Evolutionary conservation across 495 filamentous ascomycete genomes (phyloP).

Genomic region (Podospora pseudopauciseta): DNA sequence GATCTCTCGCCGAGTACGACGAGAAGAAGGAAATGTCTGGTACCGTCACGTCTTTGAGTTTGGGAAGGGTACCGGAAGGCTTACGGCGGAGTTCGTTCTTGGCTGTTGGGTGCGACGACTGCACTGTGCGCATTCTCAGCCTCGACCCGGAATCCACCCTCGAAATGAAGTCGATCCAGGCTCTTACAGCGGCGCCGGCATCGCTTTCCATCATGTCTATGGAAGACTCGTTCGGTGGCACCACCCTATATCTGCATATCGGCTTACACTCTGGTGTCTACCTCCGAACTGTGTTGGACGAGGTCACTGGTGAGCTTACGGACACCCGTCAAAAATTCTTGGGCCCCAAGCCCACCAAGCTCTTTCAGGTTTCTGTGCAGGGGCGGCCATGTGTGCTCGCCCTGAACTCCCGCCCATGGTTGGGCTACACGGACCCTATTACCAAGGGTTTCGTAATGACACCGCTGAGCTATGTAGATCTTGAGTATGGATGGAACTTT

Average conservation of each 20-base stretch:
- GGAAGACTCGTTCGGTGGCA: slow-evolving; percentile 76
- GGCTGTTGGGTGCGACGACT: slow-evolving; percentile 95
- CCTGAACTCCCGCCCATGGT: slow-evolving; percentile 84
- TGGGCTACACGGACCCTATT: slow-evolving; percentile 82
- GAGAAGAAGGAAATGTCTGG: slow-evolving; percentile 94
- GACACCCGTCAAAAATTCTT: slow-evolving; percentile 93
- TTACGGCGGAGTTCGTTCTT: slow-evolving; percentile 80
- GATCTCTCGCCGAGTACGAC: slow-evolving; percentile 86
- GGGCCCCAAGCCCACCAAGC: slow-evolving; percentile 78
- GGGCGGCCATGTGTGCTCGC: slow-evolving; percentile 84
- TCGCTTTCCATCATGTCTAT: slow-evolving; percentile 90
- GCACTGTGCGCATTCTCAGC: slow-evolving; percentile 87
- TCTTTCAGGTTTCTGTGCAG: slow-evolving; percentile 83
- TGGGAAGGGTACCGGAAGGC: slow-evolving; percentile 92
- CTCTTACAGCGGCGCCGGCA: slow-evolving; percentile 83
- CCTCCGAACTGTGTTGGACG: slow-evolving; percentile 87
- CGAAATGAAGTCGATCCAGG: slow-evolving; percentile 90
- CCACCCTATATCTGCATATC: slow-evolving; percentile 88
- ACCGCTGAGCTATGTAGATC: slow-evolving; percentile 77
- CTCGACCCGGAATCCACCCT: slow-evolving; percentile 86
- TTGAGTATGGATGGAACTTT: slow-evolving; percentile 95
- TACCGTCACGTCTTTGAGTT: slow-evolving; percentile 87
- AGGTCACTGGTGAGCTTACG: slow-evolving; percentile 87
- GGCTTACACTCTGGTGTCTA: slow-evolving; percentile 95
- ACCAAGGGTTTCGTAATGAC: slow-evolving; percentile 87